Evolutionary conservation across 1,284 basidiomycete genomes (phyloP).

Genomic region (Puccinia sorghi): DNA sequence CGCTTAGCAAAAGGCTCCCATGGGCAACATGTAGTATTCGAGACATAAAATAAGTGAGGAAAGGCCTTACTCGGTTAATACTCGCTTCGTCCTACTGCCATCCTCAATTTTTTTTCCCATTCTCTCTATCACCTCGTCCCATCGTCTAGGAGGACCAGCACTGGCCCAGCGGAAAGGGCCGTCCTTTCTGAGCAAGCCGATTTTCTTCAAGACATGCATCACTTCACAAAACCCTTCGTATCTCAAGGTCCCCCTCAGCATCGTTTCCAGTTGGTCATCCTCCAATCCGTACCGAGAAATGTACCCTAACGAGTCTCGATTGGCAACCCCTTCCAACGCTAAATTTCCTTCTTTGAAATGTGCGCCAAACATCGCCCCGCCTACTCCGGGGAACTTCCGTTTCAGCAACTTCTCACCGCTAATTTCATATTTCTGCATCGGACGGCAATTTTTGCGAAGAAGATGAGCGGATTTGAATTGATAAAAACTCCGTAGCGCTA

Average conservation of each 20-base stretch:
- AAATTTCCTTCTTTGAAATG: slow-evolving; percentile 58
- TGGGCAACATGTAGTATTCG: too few relatives aligned
- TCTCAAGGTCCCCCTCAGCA: slow-evolving; percentile 82
- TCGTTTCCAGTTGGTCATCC: slow-evolving; percentile 63
- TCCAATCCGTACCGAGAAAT: slow-evolving; percentile 69
- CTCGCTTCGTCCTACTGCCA: slow-evolving; percentile 57
- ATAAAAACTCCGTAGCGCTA: slow-evolving; percentile 52
- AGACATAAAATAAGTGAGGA: slow-evolving; percentile 24
- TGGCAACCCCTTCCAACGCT: slow-evolving; percentile 81
- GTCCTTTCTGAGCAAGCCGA: slow-evolving; percentile 67
- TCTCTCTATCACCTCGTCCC: slow-evolving; percentile 55
- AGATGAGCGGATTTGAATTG: slow-evolving; percentile 4
- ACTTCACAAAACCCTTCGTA: slow-evolving; percentile 81
- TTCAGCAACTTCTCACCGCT: slow-evolving; percentile 65
- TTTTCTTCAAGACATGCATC: slow-evolving; percentile 71
- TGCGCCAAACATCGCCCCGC: slow-evolving; percentile 65
- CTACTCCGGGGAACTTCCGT: slow-evolving; percentile 67
- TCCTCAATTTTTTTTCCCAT: slow-evolving; percentile 53
- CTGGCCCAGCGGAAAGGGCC: background rate
- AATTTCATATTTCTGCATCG: slow-evolving; percentile 63
- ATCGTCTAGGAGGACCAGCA: slow-evolving; percentile 46
- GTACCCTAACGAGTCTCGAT: slow-evolving; percentile 81
- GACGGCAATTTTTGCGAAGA: slow-evolving; percentile 49
- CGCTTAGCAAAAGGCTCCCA: background rate
- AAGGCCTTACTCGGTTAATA: slow-evolving; percentile 55